These are phyloP conservation scores for Artemisia argyi DNA, from an alignment of 129 eudicot genomes.

Conservation along the genomic window DNA sequence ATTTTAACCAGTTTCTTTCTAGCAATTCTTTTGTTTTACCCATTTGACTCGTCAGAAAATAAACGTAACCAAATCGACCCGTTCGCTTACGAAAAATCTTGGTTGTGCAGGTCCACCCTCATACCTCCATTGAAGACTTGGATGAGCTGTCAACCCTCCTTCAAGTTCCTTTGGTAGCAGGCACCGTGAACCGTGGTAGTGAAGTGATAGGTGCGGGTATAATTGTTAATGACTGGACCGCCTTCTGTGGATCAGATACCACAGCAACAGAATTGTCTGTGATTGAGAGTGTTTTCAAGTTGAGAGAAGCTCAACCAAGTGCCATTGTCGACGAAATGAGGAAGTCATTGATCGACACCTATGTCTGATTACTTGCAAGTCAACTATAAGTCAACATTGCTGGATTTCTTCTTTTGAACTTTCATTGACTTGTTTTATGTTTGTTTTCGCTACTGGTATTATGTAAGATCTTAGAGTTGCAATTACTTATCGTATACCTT, in stretches of 20 bases:
- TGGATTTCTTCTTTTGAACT: background rate
- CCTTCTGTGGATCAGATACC: slow-evolving; percentile 80
- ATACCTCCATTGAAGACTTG: slow-evolving; percentile 81
- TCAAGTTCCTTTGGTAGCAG: slow-evolving; percentile 86
- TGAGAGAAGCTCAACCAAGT: slow-evolving; percentile 74
- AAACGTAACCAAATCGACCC: background rate
- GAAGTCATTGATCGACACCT: slow-evolving; percentile 69
- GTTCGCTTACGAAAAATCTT: background rate
- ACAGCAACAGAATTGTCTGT: slow-evolving; percentile 75
- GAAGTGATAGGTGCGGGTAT: slow-evolving; percentile 77
- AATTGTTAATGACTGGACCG: slow-evolving; percentile 84
- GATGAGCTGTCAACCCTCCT: slow-evolving; percentile 85
- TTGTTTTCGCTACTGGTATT: slow-evolving; percentile 2
- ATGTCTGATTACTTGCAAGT: slow-evolving; percentile 38
- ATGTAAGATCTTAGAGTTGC: slow-evolving; percentile 2
- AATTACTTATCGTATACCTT: background rate
- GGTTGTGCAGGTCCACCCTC: slow-evolving; percentile 70
- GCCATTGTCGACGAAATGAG: slow-evolving; percentile 83
- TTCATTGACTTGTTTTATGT: background rate
- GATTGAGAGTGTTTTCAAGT: slow-evolving; percentile 78
- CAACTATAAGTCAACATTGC: background rate
- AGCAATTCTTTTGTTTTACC: no score
- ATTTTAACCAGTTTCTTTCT: no score
- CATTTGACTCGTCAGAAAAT: background rate
- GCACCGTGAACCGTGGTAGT: slow-evolving; percentile 87